Conservation (phyloP, 2,329 filamentous ascomycete genomes). For the Aspergillus puulaauensis region DNA sequence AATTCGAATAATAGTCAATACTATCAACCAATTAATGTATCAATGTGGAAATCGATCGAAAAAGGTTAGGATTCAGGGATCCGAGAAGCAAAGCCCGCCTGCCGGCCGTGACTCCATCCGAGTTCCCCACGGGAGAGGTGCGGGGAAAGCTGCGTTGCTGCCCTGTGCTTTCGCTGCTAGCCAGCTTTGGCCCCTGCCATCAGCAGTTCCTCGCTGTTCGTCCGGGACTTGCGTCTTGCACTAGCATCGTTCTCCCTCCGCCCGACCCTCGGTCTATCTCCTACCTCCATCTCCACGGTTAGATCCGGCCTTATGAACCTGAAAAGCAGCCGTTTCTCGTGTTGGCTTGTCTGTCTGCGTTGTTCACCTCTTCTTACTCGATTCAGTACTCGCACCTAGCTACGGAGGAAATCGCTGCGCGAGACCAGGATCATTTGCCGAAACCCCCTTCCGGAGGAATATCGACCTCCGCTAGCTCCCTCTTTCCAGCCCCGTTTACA, state of each 20-base stretch:
- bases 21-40: neutral
- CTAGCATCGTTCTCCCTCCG: neutral
- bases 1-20: neutral
- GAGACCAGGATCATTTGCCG: neutral
- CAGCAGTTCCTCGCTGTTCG: too few species aligned
- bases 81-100: too few species aligned
- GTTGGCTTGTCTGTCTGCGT: neutral
- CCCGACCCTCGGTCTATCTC: constrained; percentile 7
- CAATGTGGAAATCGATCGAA: neutral
- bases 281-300: neutral
- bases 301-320: neutral
- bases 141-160: constrained; percentile 25
- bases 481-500: neutral
- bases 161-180: neutral
- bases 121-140: constrained; percentile 15
- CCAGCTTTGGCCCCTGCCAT: neutral
- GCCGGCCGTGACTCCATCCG: neutral
- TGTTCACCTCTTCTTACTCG: neutral
- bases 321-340: neutral
- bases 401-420: too few species aligned
- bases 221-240: too few species aligned
- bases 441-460: neutral
- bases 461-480: neutral
- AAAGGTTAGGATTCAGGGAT: neutral
- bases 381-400: neutral